Evolutionary conservation across 2,329 filamentous ascomycete species (phyloP), one percentile per base, ranked within the genome.

Genomic region (Fusarium sp.): DNA sequence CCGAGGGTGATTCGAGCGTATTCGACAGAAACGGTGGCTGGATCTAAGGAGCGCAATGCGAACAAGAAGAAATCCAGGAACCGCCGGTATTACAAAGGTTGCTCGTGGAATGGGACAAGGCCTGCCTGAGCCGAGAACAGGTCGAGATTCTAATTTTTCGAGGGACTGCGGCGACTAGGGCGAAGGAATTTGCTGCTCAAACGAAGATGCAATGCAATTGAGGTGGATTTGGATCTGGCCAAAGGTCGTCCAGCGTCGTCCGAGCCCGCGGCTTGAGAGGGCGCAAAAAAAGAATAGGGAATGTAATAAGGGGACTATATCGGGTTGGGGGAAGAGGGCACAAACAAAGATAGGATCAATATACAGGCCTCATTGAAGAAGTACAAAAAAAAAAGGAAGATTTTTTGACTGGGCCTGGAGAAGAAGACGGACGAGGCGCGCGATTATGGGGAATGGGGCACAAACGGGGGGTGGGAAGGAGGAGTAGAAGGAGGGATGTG

Each of bases 281-380:
- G 51, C 66, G 60, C 56, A 65, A 72, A 73, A 67, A 71, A 61
- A 69, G 62, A 66, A 58, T 61, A 64, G 46, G 49, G 58, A 58
- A 67, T 51, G 62, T 57, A 62, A 65, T 62, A 65, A 68, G 58
- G 49, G 52, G 70, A 62, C 62, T 53, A 59, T 61, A 51, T 62
- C 45, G 48, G 44, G 42, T 26, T 4, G 46, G 52, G 68, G 51
- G 53, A 55, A 50, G 59, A 56, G 66, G 62, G 46, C 69, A 72
- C 72, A 75, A 75, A 74, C 70, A 69, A 75, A 76, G 68, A 67
- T 72, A 71, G 62, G 67, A 73, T 78, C 74, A 77, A 77, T 77
- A 77, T 76, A 78, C 75, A 78, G 71, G 76, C 75, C 75, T 74
- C 77, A 77, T 76, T 64, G 67, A 69, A 68, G 57, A 69, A 70